Percentiles rank a stretch among this genome's conserved stretches.
phyloP scores from a whole-genome alignment of 768 basidiomycete species.

The Boletus sp. region DNA sequence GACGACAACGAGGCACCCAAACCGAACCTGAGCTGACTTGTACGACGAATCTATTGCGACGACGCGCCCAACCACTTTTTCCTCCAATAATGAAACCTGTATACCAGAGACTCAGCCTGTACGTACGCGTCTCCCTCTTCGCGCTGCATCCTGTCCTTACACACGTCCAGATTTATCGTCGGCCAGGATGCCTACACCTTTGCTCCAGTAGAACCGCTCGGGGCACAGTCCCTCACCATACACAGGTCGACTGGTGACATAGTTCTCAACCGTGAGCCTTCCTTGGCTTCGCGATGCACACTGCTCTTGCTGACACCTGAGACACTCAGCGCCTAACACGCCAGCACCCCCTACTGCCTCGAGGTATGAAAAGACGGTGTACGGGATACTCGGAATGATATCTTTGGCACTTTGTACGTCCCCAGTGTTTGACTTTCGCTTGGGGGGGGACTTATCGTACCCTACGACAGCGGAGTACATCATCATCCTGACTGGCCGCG shows the following conservation, averaged over 20 bases:
- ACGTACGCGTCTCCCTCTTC: constrained; percentile 25
- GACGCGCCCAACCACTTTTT: constrained; percentile 12
- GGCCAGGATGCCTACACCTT: constrained; percentile 76
- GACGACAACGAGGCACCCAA: constrained; percentile 23
- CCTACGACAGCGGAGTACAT: constrained; percentile 79
- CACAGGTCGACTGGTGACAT: constrained; percentile 75
- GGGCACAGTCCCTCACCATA: constrained; percentile 66
- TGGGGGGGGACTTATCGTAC: neutral
- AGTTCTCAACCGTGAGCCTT: constrained; percentile 59
- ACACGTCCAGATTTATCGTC: constrained; percentile 52
- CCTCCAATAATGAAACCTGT: constrained; percentile 64
- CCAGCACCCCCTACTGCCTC: constrained; percentile 52
- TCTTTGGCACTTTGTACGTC: constrained; percentile 70
- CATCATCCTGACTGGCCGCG: constrained; percentile 81
- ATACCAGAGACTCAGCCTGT: constrained; percentile 75
- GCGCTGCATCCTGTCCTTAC: neutral
- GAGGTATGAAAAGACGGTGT: constrained; percentile 61
- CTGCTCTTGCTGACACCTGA: neutral
- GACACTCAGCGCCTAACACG: constrained; percentile 47
- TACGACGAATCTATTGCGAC: neutral
- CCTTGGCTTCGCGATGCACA: neutral
- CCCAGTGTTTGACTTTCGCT: neutral
- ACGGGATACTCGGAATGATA: constrained; percentile 74
- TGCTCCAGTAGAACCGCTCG: constrained; percentile 58
- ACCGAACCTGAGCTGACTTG: neutral